Evolutionary conservation across 1,139 yeast genomes (phyloP).

Genomic region (Hansenula lynferdii): DNA sequence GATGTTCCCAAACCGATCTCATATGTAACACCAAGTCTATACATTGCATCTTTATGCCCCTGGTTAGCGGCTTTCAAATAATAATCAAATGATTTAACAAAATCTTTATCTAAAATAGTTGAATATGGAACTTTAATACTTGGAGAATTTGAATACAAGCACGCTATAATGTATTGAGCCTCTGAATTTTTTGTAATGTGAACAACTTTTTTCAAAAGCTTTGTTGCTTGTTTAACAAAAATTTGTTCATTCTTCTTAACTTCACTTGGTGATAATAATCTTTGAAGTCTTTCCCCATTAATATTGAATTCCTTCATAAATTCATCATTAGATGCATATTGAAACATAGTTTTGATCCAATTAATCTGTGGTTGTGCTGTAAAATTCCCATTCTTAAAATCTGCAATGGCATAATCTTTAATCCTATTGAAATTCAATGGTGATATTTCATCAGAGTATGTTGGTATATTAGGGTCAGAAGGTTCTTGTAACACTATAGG

Average conservation of each 20-base stretch:
- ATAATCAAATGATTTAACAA: constrained; percentile 52
- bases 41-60: constrained; percentile 54
- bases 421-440: constrained; percentile 19
- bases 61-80: constrained; percentile 53
- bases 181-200: constrained; percentile 36
- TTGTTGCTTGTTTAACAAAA: constrained; percentile 52
- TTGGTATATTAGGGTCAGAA: not conserved
- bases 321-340: constrained; percentile 34
- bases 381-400: constrained; percentile 27
- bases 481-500: not conserved
- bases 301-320: constrained; percentile 38
- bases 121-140: constrained; percentile 27
- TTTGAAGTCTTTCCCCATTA: constrained; percentile 35
- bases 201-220: constrained; percentile 49
- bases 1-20: constrained; percentile 61
- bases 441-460: constrained; percentile 1
- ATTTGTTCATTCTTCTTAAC: constrained; percentile 46
- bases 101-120: constrained; percentile 49
- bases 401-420: constrained; percentile 29
- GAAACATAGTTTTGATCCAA: constrained; percentile 47
- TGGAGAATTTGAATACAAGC: constrained; percentile 51
- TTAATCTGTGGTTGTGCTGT: constrained; percentile 41
- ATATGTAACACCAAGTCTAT: constrained; percentile 62
- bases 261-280: constrained; percentile 35
- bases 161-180: constrained; percentile 55